Percentiles rank a stretch among this genome's conserved stretches.
phyloP scores from a whole-genome alignment of 139 green algal species.

The Tetratostichococcus sp. region DNA sequence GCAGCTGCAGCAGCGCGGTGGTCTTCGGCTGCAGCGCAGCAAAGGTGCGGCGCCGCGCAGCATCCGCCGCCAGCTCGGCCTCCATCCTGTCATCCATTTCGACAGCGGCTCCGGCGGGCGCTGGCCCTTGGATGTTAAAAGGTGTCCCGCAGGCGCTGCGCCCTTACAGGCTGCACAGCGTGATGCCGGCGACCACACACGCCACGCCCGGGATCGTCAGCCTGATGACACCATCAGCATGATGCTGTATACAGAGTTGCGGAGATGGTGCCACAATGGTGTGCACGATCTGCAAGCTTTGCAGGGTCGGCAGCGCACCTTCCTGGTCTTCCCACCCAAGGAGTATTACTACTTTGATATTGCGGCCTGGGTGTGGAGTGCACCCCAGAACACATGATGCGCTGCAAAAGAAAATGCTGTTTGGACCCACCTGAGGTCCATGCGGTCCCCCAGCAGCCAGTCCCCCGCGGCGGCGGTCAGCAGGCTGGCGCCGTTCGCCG shows the following conservation, averaged over 20 bases:
- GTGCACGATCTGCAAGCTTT: no score
- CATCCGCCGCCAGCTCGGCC: not conserved
- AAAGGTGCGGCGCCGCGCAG: constrained; percentile 25
- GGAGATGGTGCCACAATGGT: no score
- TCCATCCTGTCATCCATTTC: not conserved
- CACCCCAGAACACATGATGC: no score
- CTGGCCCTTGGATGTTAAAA: not conserved
- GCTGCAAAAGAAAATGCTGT: no score
- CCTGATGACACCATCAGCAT: not conserved
- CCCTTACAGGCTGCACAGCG: constrained; percentile 45
- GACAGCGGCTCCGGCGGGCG: not conserved
- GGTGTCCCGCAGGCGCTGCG: not conserved
- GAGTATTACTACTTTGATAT: no score
- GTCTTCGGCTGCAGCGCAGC: constrained; percentile 51
- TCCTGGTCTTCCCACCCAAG: no score
- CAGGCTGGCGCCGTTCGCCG: constrained; percentile 66
- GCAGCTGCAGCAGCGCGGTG: constrained; percentile 47
- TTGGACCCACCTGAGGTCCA: constrained; percentile 18
- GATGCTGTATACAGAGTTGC: not conserved
- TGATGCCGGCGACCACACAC: constrained; percentile 50
- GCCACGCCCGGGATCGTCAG: constrained; percentile 28
- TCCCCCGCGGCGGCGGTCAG: constrained; percentile 58
- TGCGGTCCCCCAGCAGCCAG: constrained; percentile 50
- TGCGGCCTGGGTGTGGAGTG: no score
- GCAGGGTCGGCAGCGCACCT: no score